Conservation (phyloP, 306 rosid genomes). For the Cicer chorassanicum region DNA sequence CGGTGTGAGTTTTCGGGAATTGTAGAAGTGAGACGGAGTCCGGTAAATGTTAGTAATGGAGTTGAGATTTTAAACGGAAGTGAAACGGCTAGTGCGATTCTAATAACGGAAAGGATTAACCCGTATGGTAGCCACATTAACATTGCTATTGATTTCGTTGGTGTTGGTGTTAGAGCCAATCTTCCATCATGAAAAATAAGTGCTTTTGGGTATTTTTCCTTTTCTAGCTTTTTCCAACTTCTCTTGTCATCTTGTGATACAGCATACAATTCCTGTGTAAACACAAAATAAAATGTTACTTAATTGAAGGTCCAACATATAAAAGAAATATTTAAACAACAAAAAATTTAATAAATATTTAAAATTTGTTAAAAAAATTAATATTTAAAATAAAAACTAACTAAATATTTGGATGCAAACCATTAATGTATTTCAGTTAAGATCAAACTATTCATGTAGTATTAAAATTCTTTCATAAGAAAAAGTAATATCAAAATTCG, state of each 20-base stretch:
- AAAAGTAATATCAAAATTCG: too few species aligned
- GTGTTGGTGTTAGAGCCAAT: slow-evolving; percentile 64
- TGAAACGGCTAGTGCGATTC: slow-evolving; percentile 41
- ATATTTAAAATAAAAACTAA: background rate
- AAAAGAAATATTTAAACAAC: background rate
- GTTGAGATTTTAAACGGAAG: slow-evolving; percentile 58
- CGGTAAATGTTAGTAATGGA: slow-evolving; percentile 52
- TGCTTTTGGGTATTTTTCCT: slow-evolving; percentile 55
- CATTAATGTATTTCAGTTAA: background rate
- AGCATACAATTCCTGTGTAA: slow-evolving; percentile 67
- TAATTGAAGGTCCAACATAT: background rate
- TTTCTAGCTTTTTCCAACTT: slow-evolving; percentile 63
- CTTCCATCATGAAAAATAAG: slow-evolving; percentile 87
- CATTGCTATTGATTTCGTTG: slow-evolving; percentile 46
- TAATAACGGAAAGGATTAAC: slow-evolving; percentile 50
- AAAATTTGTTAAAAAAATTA: background rate
- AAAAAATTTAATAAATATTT: background rate
- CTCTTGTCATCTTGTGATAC: slow-evolving; percentile 65
- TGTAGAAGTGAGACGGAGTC: slow-evolving; percentile 53
- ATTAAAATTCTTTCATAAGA: too few species aligned
- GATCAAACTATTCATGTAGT: background rate
- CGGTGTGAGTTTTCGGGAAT: slow-evolving; percentile 8
- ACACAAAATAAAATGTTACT: slow-evolving; percentile 10
- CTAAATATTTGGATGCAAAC: background rate
- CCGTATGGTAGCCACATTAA: slow-evolving; percentile 72